These are phyloP conservation scores for Mycocentrospora acerina DNA, from an alignment of 2,329 filamentous ascomycete species.

Conservation along the genomic window DNA sequence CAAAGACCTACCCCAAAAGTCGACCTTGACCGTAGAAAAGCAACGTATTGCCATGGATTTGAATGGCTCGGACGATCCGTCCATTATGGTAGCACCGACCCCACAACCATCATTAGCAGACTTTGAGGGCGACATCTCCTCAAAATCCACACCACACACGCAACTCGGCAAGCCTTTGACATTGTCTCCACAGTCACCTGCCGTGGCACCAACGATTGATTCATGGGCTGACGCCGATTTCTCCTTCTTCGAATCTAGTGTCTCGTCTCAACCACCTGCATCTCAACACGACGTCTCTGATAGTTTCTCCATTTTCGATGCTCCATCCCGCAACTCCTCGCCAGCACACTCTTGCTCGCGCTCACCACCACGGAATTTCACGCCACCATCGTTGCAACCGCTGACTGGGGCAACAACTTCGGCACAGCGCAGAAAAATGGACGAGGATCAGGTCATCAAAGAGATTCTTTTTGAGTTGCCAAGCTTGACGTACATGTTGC, in stretches of 20 bases:
- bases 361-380: conserved; percentile 18
- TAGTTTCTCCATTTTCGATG: conserved; percentile 30
- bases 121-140: neutral
- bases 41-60: too few species aligned
- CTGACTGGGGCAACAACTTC: conserved; percentile 27
- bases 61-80: neutral
- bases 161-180: conserved; percentile 6
- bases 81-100: too few species aligned
- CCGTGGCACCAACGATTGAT: conserved; percentile 9
- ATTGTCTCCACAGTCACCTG: conserved; percentile 6
- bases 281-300: conserved; percentile 13
- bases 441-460: conserved; percentile 31
- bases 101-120: neutral
- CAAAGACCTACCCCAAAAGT: conserved; percentile 1
- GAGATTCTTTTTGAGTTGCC: conserved; percentile 31
- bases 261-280: conserved; percentile 3
- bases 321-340: conserved; percentile 10
- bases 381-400: conserved; percentile 21
- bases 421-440: conserved; percentile 25
- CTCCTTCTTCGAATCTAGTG: conserved; percentile 34
- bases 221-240: conserved; percentile 19
- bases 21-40: neutral
- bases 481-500: conserved; percentile 38
- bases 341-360: conserved; percentile 18
- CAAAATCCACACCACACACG: neutral